Percentiles rank a stretch among this genome's conserved stretches.
phyloP scores from a whole-genome alignment of 2,329 filamentous ascomycete species.

The Chrysoporthe austroafricana region DNA sequence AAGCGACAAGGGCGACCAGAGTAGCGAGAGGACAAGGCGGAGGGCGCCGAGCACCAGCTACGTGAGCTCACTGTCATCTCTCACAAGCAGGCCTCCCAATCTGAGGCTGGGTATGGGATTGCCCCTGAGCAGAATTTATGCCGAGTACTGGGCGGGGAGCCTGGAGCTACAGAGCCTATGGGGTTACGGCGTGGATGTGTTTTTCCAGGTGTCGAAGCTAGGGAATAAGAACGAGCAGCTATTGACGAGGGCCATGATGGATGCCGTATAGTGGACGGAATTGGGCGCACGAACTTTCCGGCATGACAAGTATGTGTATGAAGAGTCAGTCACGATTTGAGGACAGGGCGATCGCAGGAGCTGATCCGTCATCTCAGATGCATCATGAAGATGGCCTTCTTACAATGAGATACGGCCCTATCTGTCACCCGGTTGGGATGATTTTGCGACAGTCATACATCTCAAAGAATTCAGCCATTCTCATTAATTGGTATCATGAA shows the following conservation, averaged over 20 bases:
- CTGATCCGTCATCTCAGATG: neutral
- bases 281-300: neutral
- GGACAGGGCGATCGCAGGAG: neutral
- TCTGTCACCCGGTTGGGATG: neutral
- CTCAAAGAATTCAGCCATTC: slow-evolving; percentile 38
- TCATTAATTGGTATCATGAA: slow-evolving; percentile 55
- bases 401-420: neutral
- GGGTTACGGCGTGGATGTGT: slow-evolving; percentile 94
- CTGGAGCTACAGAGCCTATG: slow-evolving; percentile 90
- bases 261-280: slow-evolving; percentile 61
- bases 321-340: neutral
- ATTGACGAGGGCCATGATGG: slow-evolving; percentile 75
- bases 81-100: slow-evolving; percentile 84
- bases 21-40: slow-evolving; percentile 10
- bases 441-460: neutral
- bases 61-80: slow-evolving; percentile 73
- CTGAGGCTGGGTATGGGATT: slow-evolving; percentile 89
- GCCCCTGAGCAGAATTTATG: slow-evolving; percentile 91
- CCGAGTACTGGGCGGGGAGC: slow-evolving; percentile 96
- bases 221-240: slow-evolving; percentile 98
- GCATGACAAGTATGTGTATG: neutral
- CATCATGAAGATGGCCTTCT: neutral
- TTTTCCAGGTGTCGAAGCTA: slow-evolving; percentile 92
- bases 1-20: slow-evolving; percentile 15
- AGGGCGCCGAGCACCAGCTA: slow-evolving; percentile 37